A percentile compares a stretch with the other conserved stretches of the same genome.
phyloP scores from a whole-genome alignment of 768 basidiomycete genomes.

The Galerina marginata region DNA sequence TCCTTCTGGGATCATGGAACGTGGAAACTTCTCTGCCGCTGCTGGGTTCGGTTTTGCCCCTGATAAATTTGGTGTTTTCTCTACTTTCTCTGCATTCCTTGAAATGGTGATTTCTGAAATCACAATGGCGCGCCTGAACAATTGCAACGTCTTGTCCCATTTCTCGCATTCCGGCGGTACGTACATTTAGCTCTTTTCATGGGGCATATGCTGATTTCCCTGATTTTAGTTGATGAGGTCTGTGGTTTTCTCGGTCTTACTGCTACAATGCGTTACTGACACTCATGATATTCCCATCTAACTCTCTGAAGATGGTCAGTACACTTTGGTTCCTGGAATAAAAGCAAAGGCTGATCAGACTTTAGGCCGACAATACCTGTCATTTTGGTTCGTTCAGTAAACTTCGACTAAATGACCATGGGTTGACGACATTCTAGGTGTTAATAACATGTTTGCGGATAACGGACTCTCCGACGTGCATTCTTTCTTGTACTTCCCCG shows the following conservation, averaged over 20 bases:
- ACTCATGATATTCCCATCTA: no score
- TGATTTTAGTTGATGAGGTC: slow-evolving; percentile 63
- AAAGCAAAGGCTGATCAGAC: no score
- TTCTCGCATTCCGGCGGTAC: slow-evolving; percentile 88
- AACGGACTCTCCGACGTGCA: slow-evolving; percentile 84
- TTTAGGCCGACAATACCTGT: slow-evolving; percentile 51
- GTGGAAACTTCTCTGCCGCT: slow-evolving; percentile 83
- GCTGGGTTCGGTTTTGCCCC: slow-evolving; percentile 86
- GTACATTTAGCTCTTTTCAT: slow-evolving; percentile 23
- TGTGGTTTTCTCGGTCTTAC: slow-evolving; percentile 17
- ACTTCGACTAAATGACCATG: not conserved
- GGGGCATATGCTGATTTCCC: not conserved
- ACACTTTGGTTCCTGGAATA: no score
- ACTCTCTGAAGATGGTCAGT: no score
- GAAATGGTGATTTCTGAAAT: slow-evolving; percentile 91
- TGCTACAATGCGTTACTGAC: no score
- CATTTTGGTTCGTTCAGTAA: slow-evolving; percentile 40
- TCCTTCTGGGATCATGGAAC: slow-evolving; percentile 87
- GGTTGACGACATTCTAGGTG: slow-evolving; percentile 62
- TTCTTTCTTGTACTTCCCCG: slow-evolving; percentile 88
- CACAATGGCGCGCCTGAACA: slow-evolving; percentile 92
- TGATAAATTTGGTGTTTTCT: slow-evolving; percentile 87
- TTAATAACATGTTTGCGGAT: slow-evolving; percentile 89
- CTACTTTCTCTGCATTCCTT: slow-evolving; percentile 90
- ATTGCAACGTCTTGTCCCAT: slow-evolving; percentile 86